A percentile compares a stretch with the other conserved stretches of the same genome.
Evolutionary conservation across 257 asterid genomes (phyloP).

Genomic region (Primulina eburnea): DNA sequence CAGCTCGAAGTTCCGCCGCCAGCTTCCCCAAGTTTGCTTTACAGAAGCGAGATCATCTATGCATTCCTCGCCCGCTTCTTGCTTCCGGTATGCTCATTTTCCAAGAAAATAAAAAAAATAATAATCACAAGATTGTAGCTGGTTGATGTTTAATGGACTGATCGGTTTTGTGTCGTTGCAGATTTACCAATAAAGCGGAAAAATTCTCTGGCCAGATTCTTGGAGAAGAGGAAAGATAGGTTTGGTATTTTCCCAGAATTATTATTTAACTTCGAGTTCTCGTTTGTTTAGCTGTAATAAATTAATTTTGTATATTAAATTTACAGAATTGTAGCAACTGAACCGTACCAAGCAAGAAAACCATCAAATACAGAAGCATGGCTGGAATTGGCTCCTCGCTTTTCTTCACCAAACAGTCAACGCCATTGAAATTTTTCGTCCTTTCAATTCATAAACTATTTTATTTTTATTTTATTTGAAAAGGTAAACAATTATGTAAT

Average conservation of each 20-base stretch:
- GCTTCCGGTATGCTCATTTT: conserved; percentile 19
- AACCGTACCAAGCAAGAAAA: neutral
- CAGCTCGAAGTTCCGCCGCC: conserved; percentile 6
- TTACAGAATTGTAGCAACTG: neutral
- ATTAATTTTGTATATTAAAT: too few species aligned
- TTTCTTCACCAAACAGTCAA: neutral
- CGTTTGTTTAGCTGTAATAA: too few species aligned
- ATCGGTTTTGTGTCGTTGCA: neutral
- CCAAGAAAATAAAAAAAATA: too few species aligned
- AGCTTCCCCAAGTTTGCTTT: conserved; percentile 6
- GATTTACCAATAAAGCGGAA: conserved; percentile 69
- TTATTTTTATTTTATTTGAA: too few species aligned
- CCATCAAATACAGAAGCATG: neutral
- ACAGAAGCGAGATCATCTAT: neutral
- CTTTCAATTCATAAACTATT: neutral
- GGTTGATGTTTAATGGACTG: neutral
- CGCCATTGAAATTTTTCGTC: neutral
- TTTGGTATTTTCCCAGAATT: conserved; percentile 4
- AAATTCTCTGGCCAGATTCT: conserved; percentile 54
- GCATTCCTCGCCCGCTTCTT: conserved; percentile 26
- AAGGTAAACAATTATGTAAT: neutral
- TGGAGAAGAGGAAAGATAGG: conserved; percentile 67
- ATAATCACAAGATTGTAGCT: neutral
- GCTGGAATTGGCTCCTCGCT: neutral
- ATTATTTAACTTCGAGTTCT: too few species aligned